Evolutionary conservation across 2,329 filamentous ascomycete genomes (phyloP).

Genomic region (Diaporthe sp.): DNA sequence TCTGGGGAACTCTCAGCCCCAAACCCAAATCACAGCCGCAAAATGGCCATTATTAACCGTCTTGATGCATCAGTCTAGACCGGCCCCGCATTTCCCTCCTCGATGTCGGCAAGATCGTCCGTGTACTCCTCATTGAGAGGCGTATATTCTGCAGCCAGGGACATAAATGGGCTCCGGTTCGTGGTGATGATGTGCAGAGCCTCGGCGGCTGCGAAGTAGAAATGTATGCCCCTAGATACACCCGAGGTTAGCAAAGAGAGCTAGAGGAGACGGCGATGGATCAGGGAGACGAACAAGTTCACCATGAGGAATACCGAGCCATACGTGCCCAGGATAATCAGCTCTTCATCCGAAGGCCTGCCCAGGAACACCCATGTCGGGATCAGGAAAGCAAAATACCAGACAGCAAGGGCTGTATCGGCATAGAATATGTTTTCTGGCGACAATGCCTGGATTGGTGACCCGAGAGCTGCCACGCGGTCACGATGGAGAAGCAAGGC

Average conservation of each 20-base stretch:
- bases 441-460: slow-evolving; percentile 40
- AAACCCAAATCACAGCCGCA: background rate
- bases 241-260: background rate
- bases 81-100: slow-evolving; percentile 5
- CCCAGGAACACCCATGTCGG: slow-evolving; percentile 40
- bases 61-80: background rate
- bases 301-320: slow-evolving; percentile 43
- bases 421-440: slow-evolving; percentile 41
- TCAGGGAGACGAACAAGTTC: slow-evolving; percentile 36
- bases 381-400: slow-evolving; percentile 41
- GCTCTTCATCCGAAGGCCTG: background rate
- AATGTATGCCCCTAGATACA: slow-evolving; percentile 21
- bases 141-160: slow-evolving; percentile 26
- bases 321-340: slow-evolving; percentile 42
- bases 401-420: slow-evolving; percentile 36
- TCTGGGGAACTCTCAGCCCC: too few species aligned
- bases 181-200: slow-evolving; percentile 32
- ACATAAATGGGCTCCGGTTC: background rate
- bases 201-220: slow-evolving; percentile 36
- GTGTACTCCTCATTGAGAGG: slow-evolving; percentile 21
- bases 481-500: slow-evolving; percentile 41
- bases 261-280: too few species aligned
- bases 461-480: slow-evolving; percentile 41
- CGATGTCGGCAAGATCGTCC: slow-evolving; percentile 6
- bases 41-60: too few species aligned